phyloP scores from a whole-genome alignment of 257 asterid genomes.

The Fraxinus anomala region DNA sequence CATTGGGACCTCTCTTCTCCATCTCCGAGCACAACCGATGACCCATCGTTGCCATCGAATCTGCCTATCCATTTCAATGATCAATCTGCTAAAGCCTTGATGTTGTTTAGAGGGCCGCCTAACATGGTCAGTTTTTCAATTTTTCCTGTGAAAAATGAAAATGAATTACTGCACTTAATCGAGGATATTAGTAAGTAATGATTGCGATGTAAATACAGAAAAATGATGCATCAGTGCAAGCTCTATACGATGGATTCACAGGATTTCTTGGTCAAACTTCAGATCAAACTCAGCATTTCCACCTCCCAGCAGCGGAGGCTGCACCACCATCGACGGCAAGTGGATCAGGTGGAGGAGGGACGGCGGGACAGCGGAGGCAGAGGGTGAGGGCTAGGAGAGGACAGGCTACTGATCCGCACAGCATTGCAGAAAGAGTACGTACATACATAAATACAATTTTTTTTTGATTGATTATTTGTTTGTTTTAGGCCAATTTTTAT shows the following conservation, averaged over 20 bases:
- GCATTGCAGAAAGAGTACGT: conserved; percentile 93
- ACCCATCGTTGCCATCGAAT: conserved; percentile 27
- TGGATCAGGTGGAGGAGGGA: conserved; percentile 59
- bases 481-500: background rate
- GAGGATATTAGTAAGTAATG: conserved; percentile 5
- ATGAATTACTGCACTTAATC: background rate
- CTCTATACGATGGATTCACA: conserved; percentile 66
- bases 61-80: conserved; percentile 35
- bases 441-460: background rate
- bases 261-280: conserved; percentile 75
- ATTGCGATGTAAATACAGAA: conserved; percentile 39
- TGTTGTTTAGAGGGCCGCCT: conserved; percentile 59
- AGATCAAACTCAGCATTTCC: conserved; percentile 59
- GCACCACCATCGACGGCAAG: conserved; percentile 34
- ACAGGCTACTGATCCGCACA: conserved; percentile 98
- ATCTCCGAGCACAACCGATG: conserved; percentile 22
- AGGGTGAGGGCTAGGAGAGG: conserved; percentile 97
- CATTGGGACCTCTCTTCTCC: conserved; percentile 26
- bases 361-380: conserved; percentile 74
- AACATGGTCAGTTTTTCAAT: conserved; percentile 45
- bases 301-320: conserved; percentile 31
- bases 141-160: background rate
- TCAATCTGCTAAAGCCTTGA: conserved; percentile 56
- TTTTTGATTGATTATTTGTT: background rate
- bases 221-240: conserved; percentile 65